These are phyloP conservation scores for Acanthamoeba culbertsoni DNA, from an alignment of 208 protist species.

Conservation along the genomic window DNA sequence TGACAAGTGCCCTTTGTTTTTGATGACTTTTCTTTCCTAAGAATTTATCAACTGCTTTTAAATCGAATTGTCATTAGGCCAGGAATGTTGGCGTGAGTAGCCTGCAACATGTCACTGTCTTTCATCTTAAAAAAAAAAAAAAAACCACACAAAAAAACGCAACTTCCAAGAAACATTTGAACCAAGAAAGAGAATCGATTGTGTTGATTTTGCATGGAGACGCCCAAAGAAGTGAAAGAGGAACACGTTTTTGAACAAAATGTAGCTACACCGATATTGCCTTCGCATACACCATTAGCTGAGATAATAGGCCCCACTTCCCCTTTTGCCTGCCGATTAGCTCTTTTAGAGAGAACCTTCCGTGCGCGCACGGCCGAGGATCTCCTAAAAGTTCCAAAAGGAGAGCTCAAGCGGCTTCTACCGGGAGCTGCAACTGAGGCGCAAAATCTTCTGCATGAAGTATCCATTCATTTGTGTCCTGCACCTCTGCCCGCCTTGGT, in stretches of 20 bases:
- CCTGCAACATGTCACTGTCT: neutral
- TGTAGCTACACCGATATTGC: neutral
- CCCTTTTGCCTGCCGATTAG: neutral
- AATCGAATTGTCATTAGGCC: neutral
- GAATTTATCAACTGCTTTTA: neutral
- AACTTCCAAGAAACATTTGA: neutral
- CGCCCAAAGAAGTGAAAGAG: neutral
- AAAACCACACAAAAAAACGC: neutral
- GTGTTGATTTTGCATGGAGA: too few relatives aligned
- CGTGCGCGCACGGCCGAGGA: neutral
- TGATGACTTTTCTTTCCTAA: neutral
- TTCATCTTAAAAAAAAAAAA: neutral
- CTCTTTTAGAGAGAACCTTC: neutral
- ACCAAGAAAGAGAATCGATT: too few relatives aligned
- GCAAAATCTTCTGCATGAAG: neutral
- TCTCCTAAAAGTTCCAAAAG: neutral
- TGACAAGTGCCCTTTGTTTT: too few relatives aligned
- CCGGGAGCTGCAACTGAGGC: neutral
- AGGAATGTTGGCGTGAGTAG: too few relatives aligned
- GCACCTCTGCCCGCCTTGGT: neutral
- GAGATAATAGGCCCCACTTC: neutral
- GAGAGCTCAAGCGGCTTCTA: neutral
- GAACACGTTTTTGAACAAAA: neutral
- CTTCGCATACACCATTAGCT: neutral
- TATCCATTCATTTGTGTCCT: neutral